Evolutionary conservation across 257 asterid genomes (phyloP), one percentile per base, ranked within the genome.

Genomic region (Capsicum pubescens): DNA sequence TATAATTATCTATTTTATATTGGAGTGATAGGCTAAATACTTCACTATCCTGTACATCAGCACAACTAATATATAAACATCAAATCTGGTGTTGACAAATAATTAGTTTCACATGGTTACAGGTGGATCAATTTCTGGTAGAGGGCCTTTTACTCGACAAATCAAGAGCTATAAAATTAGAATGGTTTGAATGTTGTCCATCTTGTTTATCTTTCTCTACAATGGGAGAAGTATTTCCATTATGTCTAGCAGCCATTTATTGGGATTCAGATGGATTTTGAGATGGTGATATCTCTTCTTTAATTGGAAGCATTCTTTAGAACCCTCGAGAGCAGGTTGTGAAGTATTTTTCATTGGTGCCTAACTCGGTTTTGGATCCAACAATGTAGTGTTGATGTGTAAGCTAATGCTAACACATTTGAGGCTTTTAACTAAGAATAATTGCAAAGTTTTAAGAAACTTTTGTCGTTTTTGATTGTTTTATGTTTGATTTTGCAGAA

Each of bases 241-340:
- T 89, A 8, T 90, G 90, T 77, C 82, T 46, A 15, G 87, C 60
- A 15, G 97, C 97, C 86, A 93, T 59, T 86, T 92, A 97, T 67
- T 92, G 94, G 5, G 42, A 72, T 39, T 91, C 95, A 5, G 91
- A 90, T 5, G 87, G 74, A 79, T 82, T 89, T 67, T 86, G 67
- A 60, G 86, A 86, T 1, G 89, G 66, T 7, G 11, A 86, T 72
- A 79, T 84, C 15, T 86, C 94, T 64, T 93, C 99, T 88, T 94
- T 98, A 48, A 96, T 96, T 52, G 98, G 98, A 35, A 96, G 94
- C 80, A 98, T 96, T 88, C 99, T 90, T 94, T 96, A 7, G 98
- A 94, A 35, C 98, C 99, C 83, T 93, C 98, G 81, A 96, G 88
- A 76, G 98, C 99, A 87, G 89, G 60, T 88, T 90, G 88, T 55